Base-by-base conservation (phyloP, 345 rosid species). In the Eucalyptus pauciflora region DNA sequence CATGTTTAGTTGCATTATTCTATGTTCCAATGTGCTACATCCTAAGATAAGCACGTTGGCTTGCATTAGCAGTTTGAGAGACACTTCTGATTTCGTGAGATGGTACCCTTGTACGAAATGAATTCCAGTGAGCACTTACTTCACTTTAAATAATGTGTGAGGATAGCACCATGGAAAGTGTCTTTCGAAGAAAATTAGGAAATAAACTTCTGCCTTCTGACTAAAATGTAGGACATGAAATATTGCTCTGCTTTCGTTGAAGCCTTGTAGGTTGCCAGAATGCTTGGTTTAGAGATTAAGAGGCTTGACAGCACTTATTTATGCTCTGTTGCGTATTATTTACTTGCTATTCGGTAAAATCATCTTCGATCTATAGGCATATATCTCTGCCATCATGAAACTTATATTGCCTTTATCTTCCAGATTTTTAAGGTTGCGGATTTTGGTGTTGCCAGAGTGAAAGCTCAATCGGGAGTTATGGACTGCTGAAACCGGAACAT, bases 401-500 rank as follows among this genome's bases (percentile, higher is more conserved):
- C 48, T 76, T 76, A 54, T 31, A 7, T n/a, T 31, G 25, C 83
- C 71, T 64, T 27, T 86, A 22, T 48, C 41, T 88, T 71, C 33
- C 93, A 98, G 99, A 96, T 95, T 88, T 96, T 97, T 46, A 98
- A 98, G 94, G 99, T 98, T 89, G 99, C 97, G 71, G 99, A 97
- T 94, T 98, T 98, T 94, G 99, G 99, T 79, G 99, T 98, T 91
- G 99, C 99, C 52, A 94, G 98, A 92, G 99, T 97, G 89, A 94
- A 97, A 94, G 92, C 96, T 88, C 98, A 97, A 89, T 90, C 97
- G 86, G 99, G 98, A 91, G 98, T 98, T 46, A 97, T 96, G 3
- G 98, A 98, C 99, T 14, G 98, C 99, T 71, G 99, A 98, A 95
- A 98, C 99, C 41, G 98, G 99, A 93, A 97, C 99, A 29, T 97